These are phyloP conservation scores for Daldinia concentrica DNA, from an alignment of 495 filamentous ascomycete genomes.

Conservation along the genomic window DNA sequence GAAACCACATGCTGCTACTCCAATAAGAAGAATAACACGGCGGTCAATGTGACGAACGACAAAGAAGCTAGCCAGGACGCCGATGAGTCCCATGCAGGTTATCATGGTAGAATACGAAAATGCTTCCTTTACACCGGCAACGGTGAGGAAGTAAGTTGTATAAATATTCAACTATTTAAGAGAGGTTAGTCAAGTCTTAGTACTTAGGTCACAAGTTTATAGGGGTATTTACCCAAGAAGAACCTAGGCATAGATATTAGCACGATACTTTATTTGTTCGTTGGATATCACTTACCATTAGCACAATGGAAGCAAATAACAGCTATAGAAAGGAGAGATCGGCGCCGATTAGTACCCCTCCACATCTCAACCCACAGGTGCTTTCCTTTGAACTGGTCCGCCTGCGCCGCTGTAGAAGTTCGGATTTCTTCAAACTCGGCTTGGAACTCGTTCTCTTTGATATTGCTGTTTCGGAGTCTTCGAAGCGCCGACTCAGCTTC, in stretches of 20 bases:
- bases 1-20: conserved; percentile 58
- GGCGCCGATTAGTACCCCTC: conserved; percentile 43
- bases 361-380: conserved; percentile 59
- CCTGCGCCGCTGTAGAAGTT: conserved; percentile 54
- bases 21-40: conserved; percentile 57
- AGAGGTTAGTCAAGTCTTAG: background rate
- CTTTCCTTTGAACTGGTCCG: conserved; percentile 45
- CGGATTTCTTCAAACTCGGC: conserved; percentile 60
- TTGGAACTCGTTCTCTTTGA: conserved; percentile 50
- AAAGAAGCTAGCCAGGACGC: conserved; percentile 56
- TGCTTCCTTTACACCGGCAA: conserved; percentile 59
- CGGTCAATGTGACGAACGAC: conserved; percentile 59
- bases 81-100: conserved; percentile 59
- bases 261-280: background rate
- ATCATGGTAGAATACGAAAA: conserved; percentile 62
- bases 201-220: background rate
- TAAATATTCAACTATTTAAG: conserved; percentile 30
- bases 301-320: conserved; percentile 49
- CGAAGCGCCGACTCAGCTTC: conserved; percentile 54
- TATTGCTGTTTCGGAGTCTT: conserved; percentile 52
- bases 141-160: conserved; percentile 60
- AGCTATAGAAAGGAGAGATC: conserved; percentile 45
- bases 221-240: conserved; percentile 40
- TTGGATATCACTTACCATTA: conserved; percentile 34
- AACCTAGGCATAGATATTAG: conserved; percentile 33